Base-by-base conservation (phyloP, 139 green algal species). In the Mychonastes homosphaera region DNA sequence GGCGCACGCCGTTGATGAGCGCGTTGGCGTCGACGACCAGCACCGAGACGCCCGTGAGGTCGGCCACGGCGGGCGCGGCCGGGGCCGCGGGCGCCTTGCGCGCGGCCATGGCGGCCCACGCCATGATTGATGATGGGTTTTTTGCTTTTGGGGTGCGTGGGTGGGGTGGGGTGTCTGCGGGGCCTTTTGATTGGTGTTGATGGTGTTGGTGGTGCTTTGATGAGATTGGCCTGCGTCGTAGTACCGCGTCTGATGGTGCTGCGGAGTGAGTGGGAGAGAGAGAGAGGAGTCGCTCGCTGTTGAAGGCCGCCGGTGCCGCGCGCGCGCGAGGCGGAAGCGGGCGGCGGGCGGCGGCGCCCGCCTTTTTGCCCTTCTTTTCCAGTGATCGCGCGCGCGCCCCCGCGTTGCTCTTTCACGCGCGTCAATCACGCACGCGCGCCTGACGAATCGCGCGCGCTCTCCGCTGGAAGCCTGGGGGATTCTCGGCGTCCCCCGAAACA, bases 21-120 rank as follows among this genome's bases (percentile, higher is more conserved):
- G 87, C 86, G 57, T 94, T 96, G 26, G 88, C 76, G 47, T 96
- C 88, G 1, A 95, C 60, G 13, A 96, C 77, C 21, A 67, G 36
- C 19, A 67, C 19, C 21, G 32, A 32, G 18, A 61, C 19, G 41
- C 39, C 39, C 24, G 30, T 51, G 28, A 29, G 30, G 15, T 34
- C 16, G 27, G 56, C 60, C n/a, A 28, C n/a, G 21, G 28, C 38
- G 36, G 60, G 15, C 39, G 27, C 60, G 2, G 19, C n/a, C 15
- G 60, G 49, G 36, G 36, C 27, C 47, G 39, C 26, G n/a, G 26
- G 19, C 4, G 50, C 33, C 35, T 67, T 67, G n/a, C n/a, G n/a
- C n/a, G n/a, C n/a, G n/a, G 50, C 61, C 39, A 67, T 39, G 3
- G 50, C 45, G 2, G 61, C 61, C 61, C 61, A 67, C 19, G 57